Conservation (phyloP, 331 rosid genomes). For the Ulmus americana region DNA sequence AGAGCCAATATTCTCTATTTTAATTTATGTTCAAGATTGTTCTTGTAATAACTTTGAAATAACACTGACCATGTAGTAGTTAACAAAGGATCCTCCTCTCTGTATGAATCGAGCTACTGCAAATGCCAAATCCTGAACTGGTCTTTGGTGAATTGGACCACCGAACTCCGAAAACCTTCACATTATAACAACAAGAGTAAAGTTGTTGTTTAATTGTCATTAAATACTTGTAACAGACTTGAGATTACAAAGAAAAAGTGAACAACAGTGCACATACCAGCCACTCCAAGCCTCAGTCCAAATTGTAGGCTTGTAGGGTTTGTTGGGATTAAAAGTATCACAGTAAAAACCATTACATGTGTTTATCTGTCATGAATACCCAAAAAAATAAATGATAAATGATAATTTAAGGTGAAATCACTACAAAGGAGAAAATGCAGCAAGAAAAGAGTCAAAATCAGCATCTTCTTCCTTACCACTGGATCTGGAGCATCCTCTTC, state of each 20-base stretch:
- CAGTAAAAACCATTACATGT: conserved; percentile 96
- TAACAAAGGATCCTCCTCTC: conserved; percentile 88
- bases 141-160: conserved; percentile 74
- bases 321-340: conserved; percentile 80
- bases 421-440: not conserved
- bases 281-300: conserved; percentile 99
- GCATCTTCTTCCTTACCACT: conserved; percentile 46
- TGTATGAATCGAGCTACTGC: conserved; percentile 76
- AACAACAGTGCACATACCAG: conserved; percentile 46
- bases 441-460: conserved; percentile 11
- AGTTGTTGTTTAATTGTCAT: conserved; percentile 5
- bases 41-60: conserved; percentile 12
- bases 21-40: conserved; percentile 11
- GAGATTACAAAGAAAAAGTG: conserved; percentile 12
- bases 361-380: conserved; percentile 60
- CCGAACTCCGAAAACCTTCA: conserved; percentile 92
- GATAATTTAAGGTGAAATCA: too few relatives aligned
- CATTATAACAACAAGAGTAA: conserved; percentile 19
- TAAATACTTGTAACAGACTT: not conserved
- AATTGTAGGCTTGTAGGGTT: conserved; percentile 74
- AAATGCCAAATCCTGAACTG: conserved; percentile 93
- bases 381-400: too few relatives aligned
- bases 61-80: conserved; percentile 86
- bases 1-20: not conserved
- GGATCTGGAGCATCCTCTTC: conserved; percentile 99